These are phyloP conservation scores for Immersiella caudata DNA, from an alignment of 495 filamentous ascomycete species.

Conservation along the genomic window DNA sequence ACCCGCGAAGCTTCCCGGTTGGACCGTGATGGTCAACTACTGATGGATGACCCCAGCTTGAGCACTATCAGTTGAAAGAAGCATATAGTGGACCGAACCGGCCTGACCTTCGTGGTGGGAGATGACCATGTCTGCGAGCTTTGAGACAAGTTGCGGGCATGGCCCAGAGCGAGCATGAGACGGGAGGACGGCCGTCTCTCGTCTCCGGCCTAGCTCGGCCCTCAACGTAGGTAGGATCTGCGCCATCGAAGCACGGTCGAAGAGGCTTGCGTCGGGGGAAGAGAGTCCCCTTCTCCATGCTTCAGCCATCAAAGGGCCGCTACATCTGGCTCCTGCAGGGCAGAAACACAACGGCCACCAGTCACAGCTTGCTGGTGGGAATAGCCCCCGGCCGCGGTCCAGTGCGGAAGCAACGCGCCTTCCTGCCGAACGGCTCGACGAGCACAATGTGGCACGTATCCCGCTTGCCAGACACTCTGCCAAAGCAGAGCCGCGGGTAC, in stretches of 20 bases:
- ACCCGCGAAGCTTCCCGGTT: not conserved
- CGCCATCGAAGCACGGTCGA: constrained; percentile 21
- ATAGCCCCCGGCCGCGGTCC: not conserved
- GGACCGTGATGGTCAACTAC: not conserved
- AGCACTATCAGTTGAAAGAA: not conserved
- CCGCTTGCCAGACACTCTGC: not conserved
- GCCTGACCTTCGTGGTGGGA: not conserved
- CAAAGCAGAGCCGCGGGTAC: not conserved
- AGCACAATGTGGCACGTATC: not conserved
- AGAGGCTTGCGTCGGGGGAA: not conserved
- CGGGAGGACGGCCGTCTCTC: constrained; percentile 1
- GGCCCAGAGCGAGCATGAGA: not conserved
- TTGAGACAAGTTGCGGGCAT: not conserved
- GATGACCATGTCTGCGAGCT: not conserved
- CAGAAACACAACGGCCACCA: not conserved
- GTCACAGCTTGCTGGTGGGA: not conserved
- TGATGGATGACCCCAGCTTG: not conserved
- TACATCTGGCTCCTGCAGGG: not conserved
- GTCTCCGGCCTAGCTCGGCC: not conserved
- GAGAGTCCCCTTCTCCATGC: not conserved
- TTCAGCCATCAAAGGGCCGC: not conserved
- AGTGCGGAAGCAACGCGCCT: not conserved
- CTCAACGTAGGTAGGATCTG: constrained; percentile 9
- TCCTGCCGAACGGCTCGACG: not conserved
- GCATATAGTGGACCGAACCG: not conserved